Conservation (phyloP, 192 early-diverging fungal species). For the Podila verticillata region DNA sequence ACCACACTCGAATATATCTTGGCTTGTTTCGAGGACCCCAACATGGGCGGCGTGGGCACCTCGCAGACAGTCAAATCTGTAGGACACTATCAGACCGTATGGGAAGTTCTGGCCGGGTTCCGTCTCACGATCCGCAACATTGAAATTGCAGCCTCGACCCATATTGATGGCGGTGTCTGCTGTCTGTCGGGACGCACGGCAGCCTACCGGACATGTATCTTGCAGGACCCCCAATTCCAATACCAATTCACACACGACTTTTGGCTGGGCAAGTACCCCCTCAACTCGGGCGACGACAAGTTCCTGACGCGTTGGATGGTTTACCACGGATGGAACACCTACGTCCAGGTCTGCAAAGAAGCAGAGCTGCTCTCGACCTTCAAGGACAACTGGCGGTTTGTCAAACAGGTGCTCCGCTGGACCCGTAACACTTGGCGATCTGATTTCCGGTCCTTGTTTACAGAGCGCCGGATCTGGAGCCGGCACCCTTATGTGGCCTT, state of each 20-base stretch:
- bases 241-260: constrained; percentile 78
- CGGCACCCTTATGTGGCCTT: constrained; percentile 80
- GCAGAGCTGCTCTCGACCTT: constrained; percentile 77
- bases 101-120: constrained; percentile 78
- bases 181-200: constrained; percentile 79
- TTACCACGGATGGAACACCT: constrained; percentile 74
- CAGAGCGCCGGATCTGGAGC: constrained; percentile 70
- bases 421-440: constrained; percentile 81
- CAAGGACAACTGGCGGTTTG: constrained; percentile 80
- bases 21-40: constrained; percentile 76
- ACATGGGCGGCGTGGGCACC: constrained; percentile 79
- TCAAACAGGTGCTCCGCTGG: constrained; percentile 78
- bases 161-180: constrained; percentile 80
- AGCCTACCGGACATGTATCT: constrained; percentile 73
- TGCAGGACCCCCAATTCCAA: constrained; percentile 77
- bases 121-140: constrained; percentile 77
- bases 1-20: constrained; percentile 71
- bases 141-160: constrained; percentile 76
- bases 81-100: constrained; percentile 68
- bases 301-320: constrained; percentile 81
- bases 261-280: constrained; percentile 77
- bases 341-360: constrained; percentile 72
- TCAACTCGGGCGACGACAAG: constrained; percentile 80
- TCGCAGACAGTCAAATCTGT: constrained; percentile 68
- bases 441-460: constrained; percentile 71